Conservation (phyloP, 2,329 filamentous ascomycete genomes). For the Dactylellina parvicollis region DNA sequence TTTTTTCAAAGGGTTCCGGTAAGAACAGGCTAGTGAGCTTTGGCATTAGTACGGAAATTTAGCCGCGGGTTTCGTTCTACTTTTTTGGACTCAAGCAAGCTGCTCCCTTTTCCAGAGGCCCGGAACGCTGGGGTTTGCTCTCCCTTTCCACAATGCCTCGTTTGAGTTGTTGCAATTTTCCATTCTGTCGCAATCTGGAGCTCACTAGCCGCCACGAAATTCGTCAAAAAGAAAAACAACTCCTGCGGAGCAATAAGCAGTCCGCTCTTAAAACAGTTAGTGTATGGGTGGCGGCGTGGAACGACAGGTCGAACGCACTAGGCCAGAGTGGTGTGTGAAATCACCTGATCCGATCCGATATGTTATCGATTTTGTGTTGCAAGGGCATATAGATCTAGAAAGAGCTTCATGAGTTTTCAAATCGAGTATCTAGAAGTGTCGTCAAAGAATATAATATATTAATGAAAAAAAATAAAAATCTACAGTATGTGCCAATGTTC, state of each 20-base stretch:
- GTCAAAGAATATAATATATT: neutral
- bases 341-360: slow-evolving; percentile 28
- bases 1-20: slow-evolving; percentile 8
- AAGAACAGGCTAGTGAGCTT: slow-evolving; percentile 32
- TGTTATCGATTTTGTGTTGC: slow-evolving; percentile 46
- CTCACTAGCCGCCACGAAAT: slow-evolving; percentile 46
- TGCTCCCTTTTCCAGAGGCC: neutral
- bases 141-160: slow-evolving; percentile 2
- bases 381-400: neutral
- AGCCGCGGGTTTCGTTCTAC: slow-evolving; percentile 43
- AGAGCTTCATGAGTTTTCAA: neutral
- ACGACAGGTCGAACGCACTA: slow-evolving; percentile 15
- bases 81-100: neutral
- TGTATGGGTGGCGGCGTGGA: slow-evolving; percentile 26
- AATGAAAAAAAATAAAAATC: too few relatives aligned
- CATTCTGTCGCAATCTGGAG: slow-evolving; percentile 39
- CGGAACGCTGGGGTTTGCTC: neutral
- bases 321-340: slow-evolving; percentile 8
- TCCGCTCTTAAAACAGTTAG: slow-evolving; percentile 36
- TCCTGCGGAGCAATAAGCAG: neutral
- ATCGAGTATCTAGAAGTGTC: neutral
- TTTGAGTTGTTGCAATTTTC: slow-evolving; percentile 47
- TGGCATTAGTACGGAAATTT: slow-evolving; percentile 43
- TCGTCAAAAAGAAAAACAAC: slow-evolving; percentile 23
- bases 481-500: too few relatives aligned